A percentile compares a stretch with the other conserved stretches of the same genome.
Evolutionary conservation across 768 basidiomycete genomes (phyloP).

Genomic region (Paxillus ammoniavirescens): DNA sequence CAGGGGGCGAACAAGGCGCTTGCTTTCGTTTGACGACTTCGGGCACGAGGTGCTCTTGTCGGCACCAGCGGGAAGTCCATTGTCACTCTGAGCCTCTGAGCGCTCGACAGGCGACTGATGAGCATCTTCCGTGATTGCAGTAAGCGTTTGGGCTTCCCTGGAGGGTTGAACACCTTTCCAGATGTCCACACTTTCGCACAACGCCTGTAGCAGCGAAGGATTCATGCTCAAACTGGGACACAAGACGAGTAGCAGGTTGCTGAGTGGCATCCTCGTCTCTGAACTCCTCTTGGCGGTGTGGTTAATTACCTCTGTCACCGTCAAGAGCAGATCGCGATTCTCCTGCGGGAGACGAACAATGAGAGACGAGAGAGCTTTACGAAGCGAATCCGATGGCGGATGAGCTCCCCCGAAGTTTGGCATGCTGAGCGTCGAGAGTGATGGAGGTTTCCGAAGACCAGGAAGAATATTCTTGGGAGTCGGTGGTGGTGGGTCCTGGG

Average conservation of each 20-base stretch:
- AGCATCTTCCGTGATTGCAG: not conserved
- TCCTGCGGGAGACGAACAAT: slow-evolving; percentile 71
- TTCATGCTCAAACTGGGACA: slow-evolving; percentile 85
- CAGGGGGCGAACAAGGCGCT: slow-evolving; percentile 22
- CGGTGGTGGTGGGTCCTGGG: slow-evolving; percentile 31
- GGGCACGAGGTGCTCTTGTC: not conserved
- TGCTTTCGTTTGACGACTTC: slow-evolving; percentile 10
- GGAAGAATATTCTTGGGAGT: slow-evolving; percentile 38
- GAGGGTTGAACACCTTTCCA: slow-evolving; percentile 44
- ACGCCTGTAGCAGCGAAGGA: slow-evolving; percentile 64
- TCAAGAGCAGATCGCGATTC: slow-evolving; percentile 81
- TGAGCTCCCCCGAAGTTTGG: slow-evolving; percentile 61
- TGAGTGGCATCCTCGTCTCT: slow-evolving; percentile 90
- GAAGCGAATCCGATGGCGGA: slow-evolving; percentile 57
- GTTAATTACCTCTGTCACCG: slow-evolving; percentile 77
- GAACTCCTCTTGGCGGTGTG: slow-evolving; percentile 65
- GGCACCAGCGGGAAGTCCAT: not conserved
- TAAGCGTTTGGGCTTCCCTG: slow-evolving; percentile 7
- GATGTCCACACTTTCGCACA: slow-evolving; percentile 69
- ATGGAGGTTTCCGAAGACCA: slow-evolving; percentile 70
- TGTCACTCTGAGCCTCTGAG: not conserved
- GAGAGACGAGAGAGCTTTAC: slow-evolving; percentile 59
- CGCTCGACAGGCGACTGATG: not conserved
- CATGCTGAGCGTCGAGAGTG: slow-evolving; percentile 75
- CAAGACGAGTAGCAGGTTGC: slow-evolving; percentile 84